A percentile compares a stretch with the other conserved stretches of the same genome.
phyloP scores from a whole-genome alignment of 306 rosid species.

The Cicer judaicum region DNA sequence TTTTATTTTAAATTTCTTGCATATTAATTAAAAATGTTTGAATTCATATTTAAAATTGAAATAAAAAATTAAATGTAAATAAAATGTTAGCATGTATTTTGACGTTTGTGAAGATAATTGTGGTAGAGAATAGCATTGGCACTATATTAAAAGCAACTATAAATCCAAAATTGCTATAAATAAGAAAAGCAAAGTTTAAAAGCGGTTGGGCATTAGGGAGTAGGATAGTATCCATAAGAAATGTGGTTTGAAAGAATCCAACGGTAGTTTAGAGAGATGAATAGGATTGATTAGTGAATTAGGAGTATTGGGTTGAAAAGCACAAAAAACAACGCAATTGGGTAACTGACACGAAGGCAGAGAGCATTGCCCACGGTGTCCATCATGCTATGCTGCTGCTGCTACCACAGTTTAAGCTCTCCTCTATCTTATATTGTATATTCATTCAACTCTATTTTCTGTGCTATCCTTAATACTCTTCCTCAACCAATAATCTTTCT shows the following conservation, averaged over 20 bases:
- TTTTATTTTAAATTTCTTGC: no score
- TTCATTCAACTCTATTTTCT: not conserved
- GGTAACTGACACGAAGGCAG: conserved; percentile 57
- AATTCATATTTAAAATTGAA: no score
- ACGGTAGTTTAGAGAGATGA: conserved; percentile 2
- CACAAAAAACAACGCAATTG: conserved; percentile 52
- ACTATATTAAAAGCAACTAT: no score
- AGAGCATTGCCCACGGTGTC: conserved; percentile 76
- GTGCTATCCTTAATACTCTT: no score
- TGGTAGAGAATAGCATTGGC: no score
- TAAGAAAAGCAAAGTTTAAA: no score
- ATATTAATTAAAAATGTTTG: no score
- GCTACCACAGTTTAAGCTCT: conserved; percentile 32
- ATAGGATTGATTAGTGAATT: not conserved
- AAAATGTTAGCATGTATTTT: no score
- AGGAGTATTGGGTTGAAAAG: conserved; percentile 40
- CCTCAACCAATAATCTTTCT: no score
- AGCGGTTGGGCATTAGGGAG: not conserved
- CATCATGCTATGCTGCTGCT: conserved; percentile 31
- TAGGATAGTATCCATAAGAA: not conserved
- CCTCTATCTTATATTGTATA: not conserved
- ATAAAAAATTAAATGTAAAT: no score
- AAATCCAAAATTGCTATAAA: no score
- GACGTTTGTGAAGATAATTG: no score
- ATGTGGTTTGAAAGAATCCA: not conserved